phyloP scores from a whole-genome alignment of 2,329 filamentous ascomycete genomes.

The Trichophyton schoenleinii region DNA sequence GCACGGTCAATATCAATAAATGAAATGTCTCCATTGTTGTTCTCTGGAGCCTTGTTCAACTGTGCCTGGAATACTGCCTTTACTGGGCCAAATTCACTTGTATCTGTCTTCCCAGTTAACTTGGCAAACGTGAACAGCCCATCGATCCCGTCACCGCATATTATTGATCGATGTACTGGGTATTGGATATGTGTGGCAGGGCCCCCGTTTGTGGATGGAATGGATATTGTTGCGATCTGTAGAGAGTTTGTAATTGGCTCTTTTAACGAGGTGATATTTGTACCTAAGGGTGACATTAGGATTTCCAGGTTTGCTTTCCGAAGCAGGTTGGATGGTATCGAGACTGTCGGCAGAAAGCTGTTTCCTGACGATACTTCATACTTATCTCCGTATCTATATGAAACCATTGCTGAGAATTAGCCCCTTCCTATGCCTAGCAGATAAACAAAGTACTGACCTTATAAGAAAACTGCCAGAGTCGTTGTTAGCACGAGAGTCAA shows the following conservation, averaged over 20 bases:
- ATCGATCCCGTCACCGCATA: constrained; percentile 60
- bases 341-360: constrained; percentile 43
- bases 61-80: constrained; percentile 33
- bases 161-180: constrained; percentile 69
- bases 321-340: constrained; percentile 45
- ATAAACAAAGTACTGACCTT: constrained; percentile 32
- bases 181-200: constrained; percentile 57
- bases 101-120: constrained; percentile 21
- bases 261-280: constrained; percentile 35
- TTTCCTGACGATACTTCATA: constrained; percentile 34
- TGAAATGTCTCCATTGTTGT: constrained; percentile 24
- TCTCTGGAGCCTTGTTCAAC: constrained; percentile 34
- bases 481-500: constrained; percentile 39
- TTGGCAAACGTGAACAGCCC: constrained; percentile 41
- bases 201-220: constrained; percentile 51
- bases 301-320: constrained; percentile 47
- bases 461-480: constrained; percentile 50
- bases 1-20: constrained; percentile 54
- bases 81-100: constrained; percentile 19
- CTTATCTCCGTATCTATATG: constrained; percentile 42
- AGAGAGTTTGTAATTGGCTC: constrained; percentile 48
- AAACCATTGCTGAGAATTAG: not conserved
- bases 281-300: constrained; percentile 42
- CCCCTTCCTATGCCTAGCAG: not conserved
- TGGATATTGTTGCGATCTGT: constrained; percentile 63